Conservation (phyloP, 129 eudicot species). For the Artemisia annua region DNA sequence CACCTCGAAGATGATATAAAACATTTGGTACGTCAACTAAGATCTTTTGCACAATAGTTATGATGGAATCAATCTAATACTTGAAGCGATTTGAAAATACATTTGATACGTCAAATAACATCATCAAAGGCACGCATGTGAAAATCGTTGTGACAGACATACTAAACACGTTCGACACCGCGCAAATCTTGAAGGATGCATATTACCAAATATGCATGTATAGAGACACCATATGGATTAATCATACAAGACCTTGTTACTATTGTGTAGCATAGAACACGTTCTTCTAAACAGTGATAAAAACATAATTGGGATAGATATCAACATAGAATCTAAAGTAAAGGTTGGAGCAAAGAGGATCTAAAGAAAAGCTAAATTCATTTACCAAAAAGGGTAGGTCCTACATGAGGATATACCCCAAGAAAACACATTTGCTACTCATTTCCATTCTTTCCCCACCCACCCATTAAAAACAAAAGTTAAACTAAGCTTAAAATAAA, state of each 20-base stretch:
- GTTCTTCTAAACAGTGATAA: neutral
- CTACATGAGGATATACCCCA: constrained; percentile 34
- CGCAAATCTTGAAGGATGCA: neutral
- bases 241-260: neutral
- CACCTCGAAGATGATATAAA: neutral
- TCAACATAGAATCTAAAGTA: constrained; percentile 14
- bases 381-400: constrained; percentile 41
- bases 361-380: constrained; percentile 35
- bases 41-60: neutral
- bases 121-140: neutral
- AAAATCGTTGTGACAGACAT: too few relatives aligned
- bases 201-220: neutral
- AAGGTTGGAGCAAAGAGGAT: constrained; percentile 14
- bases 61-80: neutral
- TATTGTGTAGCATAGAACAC: neutral
- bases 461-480: constrained; percentile 41
- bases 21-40: neutral
- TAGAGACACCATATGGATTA: neutral
- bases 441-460: constrained; percentile 28
- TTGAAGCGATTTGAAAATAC: too few relatives aligned
- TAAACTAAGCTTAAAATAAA: constrained; percentile 22
- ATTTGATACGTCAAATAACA: neutral
- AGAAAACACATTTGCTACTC: constrained; percentile 35
- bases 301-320: constrained; percentile 1
- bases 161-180: too few relatives aligned